Evolutionary conservation across 2,329 filamentous ascomycete species (phyloP).

Genomic region (Hypoxylon sp.): DNA sequence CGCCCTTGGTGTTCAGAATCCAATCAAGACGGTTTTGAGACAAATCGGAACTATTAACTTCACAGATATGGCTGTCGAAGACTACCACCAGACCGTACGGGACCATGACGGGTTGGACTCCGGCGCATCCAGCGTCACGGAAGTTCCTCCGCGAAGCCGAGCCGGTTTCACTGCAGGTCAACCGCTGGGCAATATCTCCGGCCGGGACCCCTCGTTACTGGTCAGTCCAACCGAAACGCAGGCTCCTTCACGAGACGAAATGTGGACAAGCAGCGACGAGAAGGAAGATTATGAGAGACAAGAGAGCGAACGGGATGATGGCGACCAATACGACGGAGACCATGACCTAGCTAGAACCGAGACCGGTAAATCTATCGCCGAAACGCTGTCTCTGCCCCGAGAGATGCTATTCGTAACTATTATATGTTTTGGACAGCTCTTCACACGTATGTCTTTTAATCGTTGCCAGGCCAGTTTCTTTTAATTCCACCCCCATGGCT

Average conservation of each 20-base stretch:
- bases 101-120: conserved; percentile 7
- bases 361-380: conserved; percentile 31
- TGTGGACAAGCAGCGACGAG: conserved; percentile 25
- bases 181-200: neutral
- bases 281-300: conserved; percentile 1
- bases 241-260: conserved; percentile 14
- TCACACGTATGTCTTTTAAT: conserved; percentile 32
- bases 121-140: conserved; percentile 21
- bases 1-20: neutral
- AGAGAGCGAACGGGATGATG: neutral
- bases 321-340: conserved; percentile 2
- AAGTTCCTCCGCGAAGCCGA: conserved; percentile 8
- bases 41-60: no score
- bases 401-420: conserved; percentile 36
- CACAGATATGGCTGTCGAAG: conserved; percentile 13
- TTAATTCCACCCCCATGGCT: neutral
- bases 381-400: conserved; percentile 29
- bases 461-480: neutral
- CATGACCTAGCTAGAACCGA: conserved; percentile 16
- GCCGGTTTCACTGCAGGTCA: conserved; percentile 6
- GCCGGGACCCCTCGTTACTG: conserved; percentile 12
- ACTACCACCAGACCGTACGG: neutral
- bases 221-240: conserved; percentile 16
- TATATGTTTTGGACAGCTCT: conserved; percentile 37
- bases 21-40: neutral